A percentile compares a stretch with the other conserved stretches of the same genome.
Conservation (phyloP, 129 eudicot genomes). For the Centrapalus pauciflorus region DNA sequence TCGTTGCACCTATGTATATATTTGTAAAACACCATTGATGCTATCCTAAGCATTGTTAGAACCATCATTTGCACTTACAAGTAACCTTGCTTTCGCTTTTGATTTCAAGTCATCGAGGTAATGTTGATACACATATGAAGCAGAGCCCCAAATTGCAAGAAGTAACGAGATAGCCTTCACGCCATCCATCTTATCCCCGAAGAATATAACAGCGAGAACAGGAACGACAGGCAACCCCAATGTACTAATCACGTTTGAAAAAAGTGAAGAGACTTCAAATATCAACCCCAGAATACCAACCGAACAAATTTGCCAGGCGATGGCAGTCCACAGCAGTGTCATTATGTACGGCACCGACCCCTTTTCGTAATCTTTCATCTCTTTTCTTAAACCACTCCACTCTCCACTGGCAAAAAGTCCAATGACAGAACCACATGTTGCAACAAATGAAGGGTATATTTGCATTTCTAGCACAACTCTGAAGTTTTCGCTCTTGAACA, state of each 20-base stretch:
- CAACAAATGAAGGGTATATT: constrained; percentile 38
- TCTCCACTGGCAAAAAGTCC: constrained; percentile 62
- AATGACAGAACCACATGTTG: constrained; percentile 39
- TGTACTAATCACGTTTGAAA: constrained; percentile 56
- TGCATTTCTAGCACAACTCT: constrained; percentile 38
- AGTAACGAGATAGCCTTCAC: constrained; percentile 46
- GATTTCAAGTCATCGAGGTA: constrained; percentile 37
- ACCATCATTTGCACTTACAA: constrained; percentile 12
- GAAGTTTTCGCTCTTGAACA: constrained; percentile 39
- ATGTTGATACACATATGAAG: constrained; percentile 54
- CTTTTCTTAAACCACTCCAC: constrained; percentile 31
- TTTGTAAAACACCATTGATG: no score
- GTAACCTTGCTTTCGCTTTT: constrained; percentile 13
- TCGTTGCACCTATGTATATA: no score
- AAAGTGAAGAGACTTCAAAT: constrained; percentile 56
- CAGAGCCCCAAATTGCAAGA: constrained; percentile 60
- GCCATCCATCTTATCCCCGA: constrained; percentile 59
- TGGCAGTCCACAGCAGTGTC: constrained; percentile 49
- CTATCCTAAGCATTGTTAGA: neutral
- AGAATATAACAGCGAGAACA: constrained; percentile 48
- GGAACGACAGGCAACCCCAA: constrained; percentile 51
- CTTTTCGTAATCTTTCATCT: constrained; percentile 29
- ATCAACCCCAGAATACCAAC: constrained; percentile 49
- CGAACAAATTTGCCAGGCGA: constrained; percentile 47
- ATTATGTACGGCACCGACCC: constrained; percentile 51